Evolutionary conservation across 2,329 filamentous ascomycete genomes (phyloP), one percentile per base, ranked within the genome.

Genomic region (Aspergillus ochraceoroseus): DNA sequence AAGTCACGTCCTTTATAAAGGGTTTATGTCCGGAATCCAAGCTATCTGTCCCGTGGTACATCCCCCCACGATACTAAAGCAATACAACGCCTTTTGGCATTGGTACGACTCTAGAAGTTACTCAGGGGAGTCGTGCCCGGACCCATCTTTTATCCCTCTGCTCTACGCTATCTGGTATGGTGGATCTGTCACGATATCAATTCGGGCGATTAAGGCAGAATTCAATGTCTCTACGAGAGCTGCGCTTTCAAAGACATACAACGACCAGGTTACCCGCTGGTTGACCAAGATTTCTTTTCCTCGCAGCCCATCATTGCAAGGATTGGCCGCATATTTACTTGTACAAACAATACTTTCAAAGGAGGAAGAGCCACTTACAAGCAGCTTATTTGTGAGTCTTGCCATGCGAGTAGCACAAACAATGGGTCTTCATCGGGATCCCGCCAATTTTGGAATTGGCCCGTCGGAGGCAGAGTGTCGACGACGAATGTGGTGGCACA

Each of bases 371-470:
- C 70, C 70, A 4, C 47, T 73, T 23, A 70, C 67, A 3, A 70
- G 65, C 47, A 72, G 70, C 53, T 56, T 71, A 5, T 72, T 72
- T 32, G 65, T 73, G 39, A 70, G 68, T 17, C 57, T 73, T 7
- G 66, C 65, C 4, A 64, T 71, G 46, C 56, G 70, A 39, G 68
- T 72, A 4, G 70, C 70, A 0, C 70, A 72, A 46, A 70, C 66
- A 6, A 70, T 72, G 62, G 70, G 70, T 9, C 54, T 72, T 3
- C 70, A 72, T 52, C 65, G 70, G 12, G 71, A 74, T 40, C 70
- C 70, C 2, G 66, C 67, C 0, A 65, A 71, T 14, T 73, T 72
- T 45, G 66, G 67, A 4, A 66, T 73, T 32, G 55, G 61, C 7
- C 55, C 66, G 3, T 63, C 62, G 22, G 67, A 71, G 47, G 68